These are phyloP conservation scores for Phytophthora sp. DNA, from an alignment of 352 stramenopile genomes.

Conservation along the genomic window DNA sequence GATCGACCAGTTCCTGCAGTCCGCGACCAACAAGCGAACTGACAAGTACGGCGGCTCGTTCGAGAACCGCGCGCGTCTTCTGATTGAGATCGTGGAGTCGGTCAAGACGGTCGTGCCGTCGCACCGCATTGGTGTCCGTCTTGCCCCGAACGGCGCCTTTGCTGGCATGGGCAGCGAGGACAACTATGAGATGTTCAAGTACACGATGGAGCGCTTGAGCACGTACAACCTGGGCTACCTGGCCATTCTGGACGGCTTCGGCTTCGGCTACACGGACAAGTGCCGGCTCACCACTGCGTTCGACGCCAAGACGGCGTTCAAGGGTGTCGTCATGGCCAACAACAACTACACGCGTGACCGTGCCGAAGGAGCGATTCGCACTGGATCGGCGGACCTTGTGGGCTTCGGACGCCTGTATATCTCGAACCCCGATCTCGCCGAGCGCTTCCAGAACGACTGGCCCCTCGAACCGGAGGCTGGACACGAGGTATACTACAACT, in stretches of 20 bases:
- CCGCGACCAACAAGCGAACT: slow-evolving; percentile 46
- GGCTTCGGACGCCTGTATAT: slow-evolving; percentile 50
- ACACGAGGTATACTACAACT: slow-evolving; percentile 36
- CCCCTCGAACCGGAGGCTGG: slow-evolving; percentile 13
- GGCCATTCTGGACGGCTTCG: slow-evolving; percentile 37
- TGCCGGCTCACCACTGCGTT: slow-evolving; percentile 27
- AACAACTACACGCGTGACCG: slow-evolving; percentile 43
- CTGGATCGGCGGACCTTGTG: slow-evolving; percentile 34
- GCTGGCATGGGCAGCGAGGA: slow-evolving; percentile 46
- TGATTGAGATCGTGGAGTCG: slow-evolving; percentile 71
- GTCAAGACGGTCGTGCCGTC: slow-evolving; percentile 37
- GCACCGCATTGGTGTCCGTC: slow-evolving; percentile 42
- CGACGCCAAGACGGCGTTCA: slow-evolving; percentile 35
- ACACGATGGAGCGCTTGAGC: slow-evolving; percentile 43
- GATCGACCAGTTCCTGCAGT: slow-evolving; percentile 90
- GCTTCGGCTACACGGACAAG: slow-evolving; percentile 46
- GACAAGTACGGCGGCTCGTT: slow-evolving; percentile 81
- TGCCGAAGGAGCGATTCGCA: slow-evolving; percentile 37
- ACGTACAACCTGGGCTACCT: slow-evolving; percentile 44
- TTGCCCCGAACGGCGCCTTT: slow-evolving; percentile 39
- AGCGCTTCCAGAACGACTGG: slow-evolving; percentile 39
- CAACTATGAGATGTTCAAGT: slow-evolving; percentile 45
- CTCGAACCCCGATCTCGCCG: slow-evolving; percentile 50
- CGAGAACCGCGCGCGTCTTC: slow-evolving; percentile 82
- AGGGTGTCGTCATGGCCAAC: slow-evolving; percentile 38